Base-by-base conservation (phyloP, 140 eudicot genomes). In the Ambrosia hybrid region DNA sequence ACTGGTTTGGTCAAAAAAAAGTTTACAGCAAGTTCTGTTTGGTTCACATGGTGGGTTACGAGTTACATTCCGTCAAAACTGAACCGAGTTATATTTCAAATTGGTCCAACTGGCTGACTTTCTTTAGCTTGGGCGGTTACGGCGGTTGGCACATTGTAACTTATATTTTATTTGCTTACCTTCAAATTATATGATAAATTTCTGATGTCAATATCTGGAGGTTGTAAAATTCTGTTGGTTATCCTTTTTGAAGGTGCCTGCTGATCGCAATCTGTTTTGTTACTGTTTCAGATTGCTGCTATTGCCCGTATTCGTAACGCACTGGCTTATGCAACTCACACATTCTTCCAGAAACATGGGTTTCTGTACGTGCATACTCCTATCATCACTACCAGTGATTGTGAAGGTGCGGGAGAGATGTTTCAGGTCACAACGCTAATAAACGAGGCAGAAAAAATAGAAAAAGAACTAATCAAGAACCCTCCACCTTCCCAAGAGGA, bases 321-420 rank as follows among this genome's bases (percentile, higher is more conserved):
- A 41, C 81, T 92, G 80, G 90, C 98, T 0, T 92, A 77, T 75
- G 96, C 98, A 0, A 92, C 96, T 70, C 98, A 92, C 81, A 83
- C 95, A 52, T 92, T 92, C 76, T 92, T 92, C 84, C 95, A 82
- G 33, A 66, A 87, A 17, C 90, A 92, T 33, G 92, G 91, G 51
- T 92, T 92, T 73, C 84, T 87, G 33, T 89, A 89, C 26, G 83
- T 92, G 9, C 98, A 92, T 67, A 92, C 98, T 14, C 98, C 98
- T 30, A 89, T 92, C 49, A 79, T 92, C 70, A 89, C 95, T 13
- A 92, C 98, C 12, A 89, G 96, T 66, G 98, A 92, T 68, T 92
- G 98, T 72, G 96, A 92, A 85, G 98, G 98, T 13, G 96, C 98
- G 4, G 98, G 98, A 26, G 98, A 92, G 86, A 89, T 89, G 96